These are phyloP conservation scores for Lactarius quietus DNA, from an alignment of 768 basidiomycete genomes.

Conservation along the genomic window DNA sequence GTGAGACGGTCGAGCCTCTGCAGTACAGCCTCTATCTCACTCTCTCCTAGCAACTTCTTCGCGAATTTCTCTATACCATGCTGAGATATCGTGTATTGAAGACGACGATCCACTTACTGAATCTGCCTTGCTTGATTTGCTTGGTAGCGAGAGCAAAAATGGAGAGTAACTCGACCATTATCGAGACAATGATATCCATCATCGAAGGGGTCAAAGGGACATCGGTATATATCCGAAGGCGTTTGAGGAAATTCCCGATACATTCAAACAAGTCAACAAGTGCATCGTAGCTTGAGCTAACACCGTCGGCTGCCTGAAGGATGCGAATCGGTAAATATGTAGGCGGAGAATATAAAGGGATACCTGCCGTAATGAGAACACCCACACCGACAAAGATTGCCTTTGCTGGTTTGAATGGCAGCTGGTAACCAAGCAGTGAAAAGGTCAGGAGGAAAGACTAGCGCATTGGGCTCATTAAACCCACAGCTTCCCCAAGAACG, in stretches of 20 bases:
- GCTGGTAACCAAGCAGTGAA: not conserved
- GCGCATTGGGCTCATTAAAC: too few species aligned
- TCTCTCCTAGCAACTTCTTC: slow-evolving; percentile 5
- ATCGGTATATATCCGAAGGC: not conserved
- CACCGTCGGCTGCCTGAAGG: not conserved
- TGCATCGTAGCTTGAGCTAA: not conserved
- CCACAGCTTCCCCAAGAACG: not conserved
- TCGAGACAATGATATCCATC: not conserved
- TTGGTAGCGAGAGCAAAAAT: not conserved
- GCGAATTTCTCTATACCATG: not conserved
- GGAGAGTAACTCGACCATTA: slow-evolving; percentile 5
- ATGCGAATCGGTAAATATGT: not conserved
- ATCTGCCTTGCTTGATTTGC: not conserved
- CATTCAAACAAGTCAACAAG: slow-evolving; percentile 7
- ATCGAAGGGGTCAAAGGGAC: not conserved
- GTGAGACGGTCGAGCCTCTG: slow-evolving; percentile 1
- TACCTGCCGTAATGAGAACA: not conserved
- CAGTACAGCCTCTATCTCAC: not conserved
- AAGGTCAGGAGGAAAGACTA: not conserved
- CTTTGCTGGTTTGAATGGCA: not conserved
- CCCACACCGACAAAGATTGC: not conserved
- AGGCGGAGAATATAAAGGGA: not conserved
- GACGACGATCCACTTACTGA: slow-evolving; percentile 9
- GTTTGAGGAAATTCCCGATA: slow-evolving; percentile 3
- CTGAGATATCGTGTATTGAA: not conserved